Conservation (phyloP, 768 basidiomycete genomes). For the Amanita rubescens region DNA sequence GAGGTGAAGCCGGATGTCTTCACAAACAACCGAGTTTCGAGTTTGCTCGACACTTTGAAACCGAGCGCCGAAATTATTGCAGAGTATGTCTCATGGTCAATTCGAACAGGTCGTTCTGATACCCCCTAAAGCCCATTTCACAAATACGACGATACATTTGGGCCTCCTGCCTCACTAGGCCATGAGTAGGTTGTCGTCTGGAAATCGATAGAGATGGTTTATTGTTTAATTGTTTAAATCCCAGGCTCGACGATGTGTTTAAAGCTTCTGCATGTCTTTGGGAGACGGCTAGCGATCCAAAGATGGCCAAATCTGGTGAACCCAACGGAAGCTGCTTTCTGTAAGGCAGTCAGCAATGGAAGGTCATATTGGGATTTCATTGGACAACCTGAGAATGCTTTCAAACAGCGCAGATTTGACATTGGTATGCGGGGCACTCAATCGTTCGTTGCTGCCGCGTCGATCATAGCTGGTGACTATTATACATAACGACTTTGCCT, state of each 20-base stretch:
- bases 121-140: constrained; percentile 15
- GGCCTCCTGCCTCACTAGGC: constrained; percentile 19
- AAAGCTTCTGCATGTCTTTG: constrained; percentile 20
- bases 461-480: constrained; percentile 17
- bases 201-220: background rate
- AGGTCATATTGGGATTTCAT: constrained; percentile 16
- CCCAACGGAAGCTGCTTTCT: constrained; percentile 13
- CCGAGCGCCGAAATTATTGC: background rate
- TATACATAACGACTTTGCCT: too few relatives aligned
- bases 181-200: constrained; percentile 12
- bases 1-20: constrained; percentile 21
- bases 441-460: constrained; percentile 12
- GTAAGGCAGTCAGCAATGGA: constrained; percentile 13
- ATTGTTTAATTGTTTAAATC: too few relatives aligned
- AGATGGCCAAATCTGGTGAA: constrained; percentile 14
- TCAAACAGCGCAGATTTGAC: constrained; percentile 21
- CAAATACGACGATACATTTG: constrained; percentile 22
- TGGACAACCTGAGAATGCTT: constrained; percentile 17
- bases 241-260: constrained; percentile 18
- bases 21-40: constrained; percentile 19
- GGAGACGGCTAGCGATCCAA: constrained; percentile 20
- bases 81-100: background rate
- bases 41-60: constrained; percentile 9
- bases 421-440: constrained; percentile 19
- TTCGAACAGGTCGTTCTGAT: background rate